Conservation (phyloP, 2,329 filamentous ascomycete genomes). For the Podosphaera xanthii region DNA sequence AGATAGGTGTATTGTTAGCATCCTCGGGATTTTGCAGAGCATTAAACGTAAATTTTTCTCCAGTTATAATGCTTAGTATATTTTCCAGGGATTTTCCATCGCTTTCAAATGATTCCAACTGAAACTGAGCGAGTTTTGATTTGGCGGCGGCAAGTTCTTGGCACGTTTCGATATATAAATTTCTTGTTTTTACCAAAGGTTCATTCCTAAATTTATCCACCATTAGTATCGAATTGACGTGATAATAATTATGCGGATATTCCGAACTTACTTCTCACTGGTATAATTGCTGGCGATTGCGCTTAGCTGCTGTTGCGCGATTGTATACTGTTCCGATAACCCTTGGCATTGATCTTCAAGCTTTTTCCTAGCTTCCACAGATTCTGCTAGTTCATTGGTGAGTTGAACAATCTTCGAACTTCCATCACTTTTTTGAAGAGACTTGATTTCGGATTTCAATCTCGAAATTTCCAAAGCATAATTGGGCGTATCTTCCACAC, state of each 20-base stretch:
- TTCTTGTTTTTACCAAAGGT: conserved; percentile 28
- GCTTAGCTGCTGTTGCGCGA: conserved; percentile 33
- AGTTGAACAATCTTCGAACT: conserved; percentile 31
- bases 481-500: conserved; percentile 19
- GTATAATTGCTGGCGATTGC: conserved; percentile 27
- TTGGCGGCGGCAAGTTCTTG: conserved; percentile 26
- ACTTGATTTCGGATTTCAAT: conserved; percentile 36
- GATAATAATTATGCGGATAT: conserved; percentile 10
- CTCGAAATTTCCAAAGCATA: conserved; percentile 30
- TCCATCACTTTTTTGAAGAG: conserved; percentile 30
- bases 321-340: conserved; percentile 32
- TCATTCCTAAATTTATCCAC: conserved; percentile 26
- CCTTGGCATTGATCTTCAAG: conserved; percentile 32
- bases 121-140: conserved; percentile 22
- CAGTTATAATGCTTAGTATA: conserved; percentile 29
- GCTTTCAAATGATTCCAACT: conserved; percentile 25
- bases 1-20: conserved; percentile 33
- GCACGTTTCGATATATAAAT: conserved; percentile 22
- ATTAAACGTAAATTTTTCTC: conserved; percentile 29
- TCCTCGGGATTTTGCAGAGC: conserved; percentile 24
- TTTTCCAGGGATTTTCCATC: conserved; percentile 31
- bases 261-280: conserved; percentile 26
- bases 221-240: conserved; percentile 21
- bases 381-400: conserved; percentile 31
- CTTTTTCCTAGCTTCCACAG: conserved; percentile 25